A percentile compares a stretch with the other conserved stretches of the same genome.
Evolutionary conservation across 2,329 filamentous ascomycete genomes (phyloP).

Genomic region (Harringtonia aguacate): DNA sequence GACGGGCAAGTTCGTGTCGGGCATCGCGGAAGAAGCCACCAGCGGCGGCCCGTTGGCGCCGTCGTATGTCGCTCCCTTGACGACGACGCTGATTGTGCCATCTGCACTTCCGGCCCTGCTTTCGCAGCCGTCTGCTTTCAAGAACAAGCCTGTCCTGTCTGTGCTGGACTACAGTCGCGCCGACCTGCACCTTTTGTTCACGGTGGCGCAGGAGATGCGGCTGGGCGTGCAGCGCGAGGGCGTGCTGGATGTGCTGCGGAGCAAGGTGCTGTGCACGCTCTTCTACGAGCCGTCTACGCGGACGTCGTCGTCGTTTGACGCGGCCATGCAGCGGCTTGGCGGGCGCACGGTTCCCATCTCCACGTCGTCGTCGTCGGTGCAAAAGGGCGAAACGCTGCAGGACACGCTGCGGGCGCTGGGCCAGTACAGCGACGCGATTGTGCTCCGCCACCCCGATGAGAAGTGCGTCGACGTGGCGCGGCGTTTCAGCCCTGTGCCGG

Average conservation of each 20-base stretch:
- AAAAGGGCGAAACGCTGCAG: constrained; percentile 89
- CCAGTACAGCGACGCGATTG: constrained; percentile 89
- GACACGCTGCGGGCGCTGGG: constrained; percentile 89
- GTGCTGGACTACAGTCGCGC: constrained; percentile 82
- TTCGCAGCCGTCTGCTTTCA: constrained; percentile 69
- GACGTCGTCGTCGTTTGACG: constrained; percentile 91
- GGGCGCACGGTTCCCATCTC: constrained; percentile 75
- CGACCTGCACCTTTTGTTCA: constrained; percentile 89
- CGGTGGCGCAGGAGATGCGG: constrained; percentile 95
- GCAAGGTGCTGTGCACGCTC: constrained; percentile 78
- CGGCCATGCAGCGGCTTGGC: constrained; percentile 95
- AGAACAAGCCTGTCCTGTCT: constrained; percentile 79
- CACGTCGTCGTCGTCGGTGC: constrained; percentile 74
- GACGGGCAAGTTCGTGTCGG: not conserved
- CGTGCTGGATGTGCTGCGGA: constrained; percentile 75
- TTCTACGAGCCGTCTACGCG: constrained; percentile 98
- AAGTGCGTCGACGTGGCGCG: constrained; percentile 70
- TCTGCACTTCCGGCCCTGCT: constrained; percentile 55
- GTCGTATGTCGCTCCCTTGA: constrained; percentile 17
- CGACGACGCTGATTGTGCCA: constrained; percentile 3
- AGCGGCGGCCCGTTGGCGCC: constrained; percentile 6
- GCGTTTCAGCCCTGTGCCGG: constrained; percentile 79
- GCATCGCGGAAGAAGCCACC: not conserved
- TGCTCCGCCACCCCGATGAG: constrained; percentile 87
- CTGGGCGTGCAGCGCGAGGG: constrained; percentile 88